Base-by-base conservation (phyloP, 257 asterid species). In the Perilla frutescens region DNA sequence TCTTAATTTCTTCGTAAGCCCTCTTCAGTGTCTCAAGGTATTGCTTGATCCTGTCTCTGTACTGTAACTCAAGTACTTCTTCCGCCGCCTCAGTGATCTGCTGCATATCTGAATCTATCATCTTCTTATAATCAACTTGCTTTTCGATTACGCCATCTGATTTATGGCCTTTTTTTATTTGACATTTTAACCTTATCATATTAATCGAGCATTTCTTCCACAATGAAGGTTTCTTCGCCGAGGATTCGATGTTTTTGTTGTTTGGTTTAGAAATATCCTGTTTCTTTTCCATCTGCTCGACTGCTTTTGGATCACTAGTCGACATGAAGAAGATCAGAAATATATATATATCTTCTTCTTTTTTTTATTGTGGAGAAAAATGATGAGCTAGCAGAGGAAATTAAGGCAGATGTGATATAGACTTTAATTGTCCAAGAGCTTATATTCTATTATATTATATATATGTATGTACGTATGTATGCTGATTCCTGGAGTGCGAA, bases 401-500 rank as follows among this genome's bases (percentile, higher is more conserved):
- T 5, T 7, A 53, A 39, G 1, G 15, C 5, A 5, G 11, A 9
- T 7, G 44, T 43, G 48, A 31, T 10, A 69, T 32, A 62, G 45
- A 61, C 37, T 8, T 44, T 39, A 20, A 20, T 20, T 20, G 26
- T 20, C 0, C 26, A 20, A 20, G 26, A 20, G 60, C n/a, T 41
- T 9, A 57, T 45, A 59, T 32, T 9, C 39, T 20, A 20, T 20
- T 20, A 20, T 20, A 20, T 20, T 20, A 20, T 20, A 20, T 20
- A 1, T 20, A 20, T 20, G 26, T 20, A 20, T 20, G 26, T 20
- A 20, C 1, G 26, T 20, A 20, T 20, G 26, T 20, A 32, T 53
- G 57, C 9, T 9, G 72, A 76, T 76, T 53, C 64, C 36, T 13
- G 61, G 58, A 71, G 74, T 71, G 37, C 10, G 41, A 64, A 64